Conservation (phyloP, 2,329 filamentous ascomycete species). For the Cercospora berteroae region DNA sequence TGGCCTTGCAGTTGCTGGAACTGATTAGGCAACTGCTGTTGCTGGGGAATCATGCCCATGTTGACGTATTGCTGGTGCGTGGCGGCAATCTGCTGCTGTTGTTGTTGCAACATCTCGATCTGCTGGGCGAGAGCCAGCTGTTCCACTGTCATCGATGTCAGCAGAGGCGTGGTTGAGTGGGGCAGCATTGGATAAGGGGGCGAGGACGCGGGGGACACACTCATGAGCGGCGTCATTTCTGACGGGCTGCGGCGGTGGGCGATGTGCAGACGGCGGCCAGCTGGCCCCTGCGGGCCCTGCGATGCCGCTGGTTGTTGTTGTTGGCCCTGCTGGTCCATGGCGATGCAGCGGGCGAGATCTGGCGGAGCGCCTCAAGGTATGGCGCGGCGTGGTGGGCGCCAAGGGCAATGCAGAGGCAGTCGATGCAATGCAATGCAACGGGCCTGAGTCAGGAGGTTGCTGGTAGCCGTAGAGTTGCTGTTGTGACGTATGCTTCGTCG, state of each 20-base stretch:
- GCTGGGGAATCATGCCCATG: slow-evolving; percentile 88
- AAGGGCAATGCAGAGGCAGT: slow-evolving; percentile 6
- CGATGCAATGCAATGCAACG: slow-evolving; percentile 7
- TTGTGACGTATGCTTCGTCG: slow-evolving; percentile 30
- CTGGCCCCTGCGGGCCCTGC: slow-evolving; percentile 60
- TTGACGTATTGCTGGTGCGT: slow-evolving; percentile 97
- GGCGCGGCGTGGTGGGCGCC: background rate
- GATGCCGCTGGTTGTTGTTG: slow-evolving; percentile 48
- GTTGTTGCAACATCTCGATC: slow-evolving; percentile 94
- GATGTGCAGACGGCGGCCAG: slow-evolving; percentile 91
- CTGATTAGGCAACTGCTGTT: slow-evolving; percentile 72
- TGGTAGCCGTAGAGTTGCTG: slow-evolving; percentile 17
- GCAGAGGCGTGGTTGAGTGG: background rate
- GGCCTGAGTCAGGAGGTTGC: slow-evolving; percentile 13
- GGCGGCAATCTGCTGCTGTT: slow-evolving; percentile 95
- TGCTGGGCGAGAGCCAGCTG: slow-evolving; percentile 97
- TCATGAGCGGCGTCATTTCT: slow-evolving; percentile 95
- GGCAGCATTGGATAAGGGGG: background rate
- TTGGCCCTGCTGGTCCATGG: slow-evolving; percentile 55
- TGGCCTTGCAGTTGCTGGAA: slow-evolving; percentile 78
- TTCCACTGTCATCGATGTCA: slow-evolving; percentile 65
- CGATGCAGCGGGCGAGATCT: background rate
- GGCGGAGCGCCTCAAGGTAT: background rate
- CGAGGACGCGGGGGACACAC: slow-evolving; percentile 60
- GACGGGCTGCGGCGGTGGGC: slow-evolving; percentile 95